A percentile compares a stretch with the other conserved stretches of the same genome.
These are phyloP conservation scores for Aspergillus aculeatinus DNA, from an alignment of 2,329 filamentous ascomycete genomes.

Conservation along the genomic window DNA sequence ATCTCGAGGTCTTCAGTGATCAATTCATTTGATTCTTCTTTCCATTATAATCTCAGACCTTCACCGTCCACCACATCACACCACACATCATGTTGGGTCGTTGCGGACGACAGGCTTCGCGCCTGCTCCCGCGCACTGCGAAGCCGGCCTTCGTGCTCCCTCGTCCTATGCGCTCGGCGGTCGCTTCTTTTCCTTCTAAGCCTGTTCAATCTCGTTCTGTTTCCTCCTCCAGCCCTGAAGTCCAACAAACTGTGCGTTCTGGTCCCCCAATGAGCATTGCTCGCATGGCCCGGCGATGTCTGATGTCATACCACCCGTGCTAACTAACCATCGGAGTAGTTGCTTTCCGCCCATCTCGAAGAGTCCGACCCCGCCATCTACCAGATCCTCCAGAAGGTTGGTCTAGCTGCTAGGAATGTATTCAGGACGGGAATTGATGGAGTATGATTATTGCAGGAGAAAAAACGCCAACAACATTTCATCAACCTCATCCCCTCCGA, in stretches of 20 bases:
- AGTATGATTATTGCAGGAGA: conserved; percentile 63
- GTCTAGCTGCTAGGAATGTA: conserved; percentile 14
- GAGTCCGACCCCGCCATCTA: conserved; percentile 84
- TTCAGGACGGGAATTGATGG: conserved; percentile 13
- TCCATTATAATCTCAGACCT: neutral
- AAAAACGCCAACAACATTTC: conserved; percentile 93
- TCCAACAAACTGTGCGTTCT: conserved; percentile 42
- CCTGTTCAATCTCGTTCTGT: conserved; percentile 37
- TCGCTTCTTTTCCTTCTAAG: conserved; percentile 23
- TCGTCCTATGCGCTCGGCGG: conserved; percentile 21
- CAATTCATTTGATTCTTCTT: neutral
- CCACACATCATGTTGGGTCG: conserved; percentile 32
- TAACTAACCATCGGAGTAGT: conserved; percentile 48
- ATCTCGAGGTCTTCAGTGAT: neutral
- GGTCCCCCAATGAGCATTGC: neutral
- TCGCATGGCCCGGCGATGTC: neutral
- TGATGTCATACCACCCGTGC: conserved; percentile 9
- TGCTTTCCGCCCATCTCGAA: conserved; percentile 75
- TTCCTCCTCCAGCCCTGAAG: conserved; percentile 40
- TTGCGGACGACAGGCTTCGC: conserved; percentile 35
- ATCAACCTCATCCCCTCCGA: conserved; percentile 96
- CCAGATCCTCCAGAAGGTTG: conserved; percentile 85
- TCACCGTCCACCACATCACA: neutral
- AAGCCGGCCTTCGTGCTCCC: conserved; percentile 28
- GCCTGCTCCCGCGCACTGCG: conserved; percentile 33